phyloP scores from a whole-genome alignment of 768 basidiomycete species.

The Pulveroboletus sp. region DNA sequence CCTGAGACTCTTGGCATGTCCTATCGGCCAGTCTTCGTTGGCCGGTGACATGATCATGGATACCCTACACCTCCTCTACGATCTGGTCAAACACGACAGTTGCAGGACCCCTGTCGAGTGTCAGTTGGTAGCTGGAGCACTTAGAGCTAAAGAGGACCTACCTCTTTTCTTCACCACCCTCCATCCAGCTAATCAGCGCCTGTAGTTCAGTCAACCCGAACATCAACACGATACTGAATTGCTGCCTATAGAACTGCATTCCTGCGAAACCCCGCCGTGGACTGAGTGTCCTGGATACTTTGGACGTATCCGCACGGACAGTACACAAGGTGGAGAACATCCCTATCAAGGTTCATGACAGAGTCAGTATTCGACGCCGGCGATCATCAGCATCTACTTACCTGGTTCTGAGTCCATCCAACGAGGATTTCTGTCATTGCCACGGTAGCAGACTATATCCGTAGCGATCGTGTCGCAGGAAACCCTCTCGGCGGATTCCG shows the following conservation, averaged over 20 bases:
- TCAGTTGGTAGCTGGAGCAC: not conserved
- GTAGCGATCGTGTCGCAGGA: constrained; percentile 28
- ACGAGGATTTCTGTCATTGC: constrained; percentile 20
- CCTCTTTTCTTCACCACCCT: constrained; percentile 29
- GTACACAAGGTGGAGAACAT: constrained; percentile 26
- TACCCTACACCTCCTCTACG: constrained; percentile 22
- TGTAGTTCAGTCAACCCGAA: constrained; percentile 46
- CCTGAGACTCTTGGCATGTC: too few relatives aligned
- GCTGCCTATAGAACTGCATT: constrained; percentile 27
- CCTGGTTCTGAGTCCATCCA: constrained; percentile 31
- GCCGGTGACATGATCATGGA: not conserved
- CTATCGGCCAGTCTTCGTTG: not conserved
- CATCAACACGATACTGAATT: constrained; percentile 38
- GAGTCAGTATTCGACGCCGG: not conserved
- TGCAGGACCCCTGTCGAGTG: constrained; percentile 25
- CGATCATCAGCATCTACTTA: not conserved
- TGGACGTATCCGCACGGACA: constrained; percentile 25
- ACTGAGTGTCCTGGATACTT: constrained; percentile 27
- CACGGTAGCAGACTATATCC: constrained; percentile 30
- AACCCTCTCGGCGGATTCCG: constrained; percentile 24
- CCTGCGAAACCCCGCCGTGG: constrained; percentile 28
- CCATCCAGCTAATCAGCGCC: constrained; percentile 42
- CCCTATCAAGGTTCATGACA: constrained; percentile 7
- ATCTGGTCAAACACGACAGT: constrained; percentile 31
- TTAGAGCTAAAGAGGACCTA: not conserved